A percentile compares a stretch with the other conserved stretches of the same genome.
Evolutionary conservation across 805 yeast genomes (phyloP).

Genomic region (Lipomyces anomalus): DNA sequence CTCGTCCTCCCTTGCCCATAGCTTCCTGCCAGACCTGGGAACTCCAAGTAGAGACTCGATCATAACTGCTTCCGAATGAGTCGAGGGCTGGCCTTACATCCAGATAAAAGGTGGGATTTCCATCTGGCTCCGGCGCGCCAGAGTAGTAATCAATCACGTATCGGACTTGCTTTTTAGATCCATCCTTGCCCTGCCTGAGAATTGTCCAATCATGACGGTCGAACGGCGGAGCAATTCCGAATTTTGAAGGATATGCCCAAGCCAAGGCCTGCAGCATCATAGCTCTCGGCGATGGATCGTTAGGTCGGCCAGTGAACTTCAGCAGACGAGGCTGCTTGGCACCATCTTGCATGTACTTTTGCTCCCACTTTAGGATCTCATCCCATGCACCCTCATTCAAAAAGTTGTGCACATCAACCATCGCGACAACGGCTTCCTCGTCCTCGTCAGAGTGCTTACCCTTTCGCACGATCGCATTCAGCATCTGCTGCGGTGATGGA

Average conservation of each 20-base stretch:
- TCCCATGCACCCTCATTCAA: conserved; percentile 97
- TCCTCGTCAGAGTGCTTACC: conserved; percentile 86
- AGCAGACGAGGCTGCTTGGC: conserved; percentile 66
- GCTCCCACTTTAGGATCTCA: conserved; percentile 89
- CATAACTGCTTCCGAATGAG: conserved; percentile 52
- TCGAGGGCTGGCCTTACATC: conserved; percentile 97
- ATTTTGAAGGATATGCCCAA: conserved; percentile 63
- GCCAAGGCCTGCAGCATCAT: conserved; percentile 59
- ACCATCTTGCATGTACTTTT: conserved; percentile 52
- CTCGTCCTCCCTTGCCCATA: conserved; percentile 43
- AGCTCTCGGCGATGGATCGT: conserved; percentile 83
- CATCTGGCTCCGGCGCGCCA: conserved; percentile 84
- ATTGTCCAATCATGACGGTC: conserved; percentile 99
- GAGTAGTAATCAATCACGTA: conserved; percentile 94
- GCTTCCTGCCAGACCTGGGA: conserved; percentile 65
- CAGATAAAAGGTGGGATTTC: conserved; percentile 83
- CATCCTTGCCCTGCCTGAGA: conserved; percentile 45
- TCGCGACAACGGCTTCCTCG: conserved; percentile 91
- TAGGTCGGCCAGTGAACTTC: conserved; percentile 88
- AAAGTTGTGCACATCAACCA: conserved; percentile 96
- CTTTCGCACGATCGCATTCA: conserved; percentile 92
- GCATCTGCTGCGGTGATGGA: conserved; percentile 99
- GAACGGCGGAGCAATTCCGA: conserved; percentile 79
- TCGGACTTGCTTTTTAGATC: conserved; percentile 54
- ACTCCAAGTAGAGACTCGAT: conserved; percentile 64